These are phyloP conservation scores for Tetradesmus lagerheimii DNA, from an alignment of 139 green algal species.

Conservation along the genomic window DNA sequence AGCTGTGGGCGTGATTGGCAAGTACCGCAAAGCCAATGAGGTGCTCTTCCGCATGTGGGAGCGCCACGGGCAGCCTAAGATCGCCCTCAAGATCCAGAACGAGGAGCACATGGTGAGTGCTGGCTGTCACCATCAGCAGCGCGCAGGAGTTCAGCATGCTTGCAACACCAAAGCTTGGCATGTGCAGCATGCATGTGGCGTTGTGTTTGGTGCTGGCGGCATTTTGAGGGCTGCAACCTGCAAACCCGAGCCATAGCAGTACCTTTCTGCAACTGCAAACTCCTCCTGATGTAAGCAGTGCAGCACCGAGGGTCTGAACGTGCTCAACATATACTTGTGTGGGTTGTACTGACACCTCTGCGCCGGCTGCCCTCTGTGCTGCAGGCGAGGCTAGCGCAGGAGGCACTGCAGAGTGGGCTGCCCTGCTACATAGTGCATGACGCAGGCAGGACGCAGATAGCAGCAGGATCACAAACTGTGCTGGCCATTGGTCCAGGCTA, in stretches of 20 bases:
- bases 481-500: constrained; percentile 83
- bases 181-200: neutral
- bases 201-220: neutral
- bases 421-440: constrained; percentile 77
- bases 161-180: neutral
- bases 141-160: neutral
- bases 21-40: constrained; percentile 51
- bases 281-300: too few relatives aligned
- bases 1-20: constrained; percentile 77
- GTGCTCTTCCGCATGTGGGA: constrained; percentile 77
- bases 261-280: too few relatives aligned
- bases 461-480: constrained; percentile 84
- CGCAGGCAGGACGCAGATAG: constrained; percentile 91
- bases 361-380: constrained; percentile 27
- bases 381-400: constrained; percentile 61
- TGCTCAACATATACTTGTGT: too few relatives aligned
- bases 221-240: neutral
- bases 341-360: neutral
- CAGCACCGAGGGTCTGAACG: too few relatives aligned
- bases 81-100: constrained; percentile 74
- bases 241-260: too few relatives aligned
- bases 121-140: neutral
- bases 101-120: constrained; percentile 61
- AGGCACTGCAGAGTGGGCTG: constrained; percentile 55
- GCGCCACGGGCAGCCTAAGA: constrained; percentile 81